Evolutionary conservation across 768 basidiomycete genomes (phyloP), one percentile per base, ranked within the genome.

Genomic region (Tylopilus subfusipes): DNA sequence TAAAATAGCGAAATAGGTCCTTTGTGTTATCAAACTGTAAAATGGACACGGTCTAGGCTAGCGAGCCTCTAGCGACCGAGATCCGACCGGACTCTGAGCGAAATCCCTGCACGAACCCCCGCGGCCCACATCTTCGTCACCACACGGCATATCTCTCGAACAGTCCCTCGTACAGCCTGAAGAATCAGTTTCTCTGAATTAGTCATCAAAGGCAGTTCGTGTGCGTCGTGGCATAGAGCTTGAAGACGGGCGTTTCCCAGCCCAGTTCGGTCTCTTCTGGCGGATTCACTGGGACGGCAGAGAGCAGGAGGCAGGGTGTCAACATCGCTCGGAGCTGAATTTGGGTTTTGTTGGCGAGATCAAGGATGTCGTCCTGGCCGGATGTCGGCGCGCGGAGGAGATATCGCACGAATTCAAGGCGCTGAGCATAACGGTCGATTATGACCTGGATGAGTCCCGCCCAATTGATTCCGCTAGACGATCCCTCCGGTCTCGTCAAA

Each of bases 81-180:
- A n/a, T n/a, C n/a, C n/a, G n/a, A n/a, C n/a, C n/a, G n/a, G n/a
- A n/a, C 21, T 34, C 7, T 24, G 16, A 36, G 36, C 27, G 29
- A 31, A 24, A 36, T 21, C 11, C 66, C 66, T 2, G 45, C 49
- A 5, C 44, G 33, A 2, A 63, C 61, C 5, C 77, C 80, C 22
- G 72, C 61, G 3, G 76, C 76, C 80, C 79, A 82, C 59, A 82
- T 72, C 30, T 63, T 67, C 4, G 76, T 77, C 24, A 76, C 55
- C 1, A 76, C 72, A 0, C 76, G 70, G 53, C 78, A 81, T 19
- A 78, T 77, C 57, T 82, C 78, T 29, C 66, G 68, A 7, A 51
- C 71, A 0, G 76, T 77, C 0, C 65, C 75, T 11, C 63, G 61
- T 7, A 74, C 19, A 12, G 50, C 66, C 38, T 44, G 52, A 3